Evolutionary conservation across 1,284 basidiomycete species (phyloP).

Genomic region (Ganoderma lucidum): DNA sequence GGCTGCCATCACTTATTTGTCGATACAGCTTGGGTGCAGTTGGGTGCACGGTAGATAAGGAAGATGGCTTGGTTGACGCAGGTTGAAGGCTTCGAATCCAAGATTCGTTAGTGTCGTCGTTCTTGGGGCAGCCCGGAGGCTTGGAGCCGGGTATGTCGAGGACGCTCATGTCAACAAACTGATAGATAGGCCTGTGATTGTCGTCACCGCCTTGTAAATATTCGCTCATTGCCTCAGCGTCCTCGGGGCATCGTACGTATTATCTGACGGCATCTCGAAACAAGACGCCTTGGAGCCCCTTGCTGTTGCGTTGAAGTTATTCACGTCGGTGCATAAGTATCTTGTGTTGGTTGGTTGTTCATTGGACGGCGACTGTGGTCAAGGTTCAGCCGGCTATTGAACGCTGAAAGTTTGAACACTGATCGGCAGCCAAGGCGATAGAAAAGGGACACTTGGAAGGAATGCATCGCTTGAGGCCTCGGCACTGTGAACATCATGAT

Average conservation of each 20-base stretch:
- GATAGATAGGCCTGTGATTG: slow-evolving; percentile 30
- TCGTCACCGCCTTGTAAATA: slow-evolving; percentile 25
- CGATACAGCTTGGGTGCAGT: not conserved
- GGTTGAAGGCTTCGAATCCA: not conserved
- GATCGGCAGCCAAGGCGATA: slow-evolving; percentile 2
- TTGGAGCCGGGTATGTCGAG: slow-evolving; percentile 21
- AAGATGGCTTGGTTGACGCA: slow-evolving; percentile 19
- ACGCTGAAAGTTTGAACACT: not conserved
- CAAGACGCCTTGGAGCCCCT: not conserved
- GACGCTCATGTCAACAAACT: slow-evolving; percentile 24
- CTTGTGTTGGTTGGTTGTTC: not conserved
- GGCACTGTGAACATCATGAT: slow-evolving; percentile 16
- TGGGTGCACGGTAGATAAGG: not conserved
- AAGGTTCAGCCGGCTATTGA: not conserved
- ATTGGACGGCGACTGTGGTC: not conserved
- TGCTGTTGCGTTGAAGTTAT: not conserved
- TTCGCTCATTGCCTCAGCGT: slow-evolving; percentile 17
- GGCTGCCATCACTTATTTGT: not conserved
- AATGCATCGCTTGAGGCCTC: slow-evolving; percentile 2
- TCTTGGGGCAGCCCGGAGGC: slow-evolving; percentile 12
- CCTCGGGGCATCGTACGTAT: not conserved
- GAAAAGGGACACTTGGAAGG: not conserved
- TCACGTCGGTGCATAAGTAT: not conserved
- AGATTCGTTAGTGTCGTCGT: slow-evolving; percentile 7
- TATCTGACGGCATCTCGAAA: not conserved